A percentile compares a stretch with the other conserved stretches of the same genome.
Evolutionary conservation across 768 basidiomycete species (phyloP).

Genomic region (Lyophyllum atratum): DNA sequence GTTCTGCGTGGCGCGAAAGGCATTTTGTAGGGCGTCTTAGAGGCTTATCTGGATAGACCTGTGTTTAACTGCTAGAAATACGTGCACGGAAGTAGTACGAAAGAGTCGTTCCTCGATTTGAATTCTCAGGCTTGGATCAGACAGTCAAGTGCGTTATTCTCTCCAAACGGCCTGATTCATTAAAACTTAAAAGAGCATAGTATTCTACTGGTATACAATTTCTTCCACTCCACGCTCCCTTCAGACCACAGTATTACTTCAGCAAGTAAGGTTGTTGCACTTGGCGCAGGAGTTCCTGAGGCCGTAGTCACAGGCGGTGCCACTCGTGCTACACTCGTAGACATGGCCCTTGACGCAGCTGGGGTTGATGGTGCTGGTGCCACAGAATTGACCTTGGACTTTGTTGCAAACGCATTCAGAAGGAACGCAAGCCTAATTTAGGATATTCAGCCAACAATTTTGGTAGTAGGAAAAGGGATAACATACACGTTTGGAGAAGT

Average conservation of each 20-base stretch:
- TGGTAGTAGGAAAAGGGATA: not conserved
- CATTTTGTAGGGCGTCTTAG: too few species aligned
- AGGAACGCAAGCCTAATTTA: conserved; percentile 11
- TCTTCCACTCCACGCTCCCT: not conserved
- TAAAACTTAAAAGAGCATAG: too few species aligned
- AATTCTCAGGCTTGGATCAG: too few species aligned
- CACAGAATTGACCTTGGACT: conserved; percentile 19
- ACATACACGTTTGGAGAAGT: conserved; percentile 12
- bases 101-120: too few species aligned
- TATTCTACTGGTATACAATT: too few species aligned
- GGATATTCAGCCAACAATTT: not conserved
- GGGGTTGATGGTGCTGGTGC: conserved; percentile 16
- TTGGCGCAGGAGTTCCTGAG: conserved; percentile 11
- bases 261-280: conserved; percentile 18
- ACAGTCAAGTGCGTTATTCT: too few species aligned
- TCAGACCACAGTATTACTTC: not conserved
- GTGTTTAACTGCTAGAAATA: too few species aligned
- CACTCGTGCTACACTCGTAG: conserved; percentile 17
- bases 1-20: not conserved
- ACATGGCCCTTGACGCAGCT: conserved; percentile 18
- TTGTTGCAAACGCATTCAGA: conserved; percentile 13
- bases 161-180: too few species aligned
- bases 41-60: too few species aligned
- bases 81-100: too few species aligned
- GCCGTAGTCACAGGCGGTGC: conserved; percentile 17